Evolutionary conservation across 2,329 filamentous ascomycete species (phyloP), one percentile per base, ranked within the genome.

Genomic region (Aureobasidium vineae): DNA sequence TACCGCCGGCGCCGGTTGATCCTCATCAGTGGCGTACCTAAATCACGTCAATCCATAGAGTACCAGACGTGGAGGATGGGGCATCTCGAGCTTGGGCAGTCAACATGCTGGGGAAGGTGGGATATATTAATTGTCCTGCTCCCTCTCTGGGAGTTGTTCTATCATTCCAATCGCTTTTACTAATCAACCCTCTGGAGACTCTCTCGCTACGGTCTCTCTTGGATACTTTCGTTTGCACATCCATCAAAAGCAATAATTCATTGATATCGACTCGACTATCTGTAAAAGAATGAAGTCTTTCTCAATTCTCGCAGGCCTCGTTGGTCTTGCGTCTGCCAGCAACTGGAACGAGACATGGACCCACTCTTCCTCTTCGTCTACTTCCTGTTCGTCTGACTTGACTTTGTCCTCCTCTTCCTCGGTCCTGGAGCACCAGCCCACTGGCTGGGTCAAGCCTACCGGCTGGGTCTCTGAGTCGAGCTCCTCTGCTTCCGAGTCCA

Each of bases 191-290:
- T 67, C 2, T 69, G 70, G 72, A 77, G 78, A 78, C 78, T 81
- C 79, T 72, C 75, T 81, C 78, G 79, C 75, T 82, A 80, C 75
- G 77, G 79, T 80, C 80, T 76, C 73, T 73, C 61, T 52, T 33
- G 67, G 71, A 70, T 69, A 72, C 68, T 65, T 73, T 70, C 69
- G 70, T 74, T 77, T n/a, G 41, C 19, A 38, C 16, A 41, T 23
- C 26, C 38, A 41, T 16, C 41, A 47, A 43, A 52, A 49, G 31
- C 16, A 11, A 15, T 63, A 28, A 40, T 8, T 28, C 33, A 23
- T 31, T 28, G 15, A 38, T 6, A 36, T 57, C 60, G 36, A 67
- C 31, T 21, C 4, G 13, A 21, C 8, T 28, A 38, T 52, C 31
- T 49, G 33, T 21, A 54, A 28, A 28, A 50, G 38, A 59, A 67